Evolutionary conservation across 306 rosid species (phyloP).

Genomic region (Betula pendula): DNA sequence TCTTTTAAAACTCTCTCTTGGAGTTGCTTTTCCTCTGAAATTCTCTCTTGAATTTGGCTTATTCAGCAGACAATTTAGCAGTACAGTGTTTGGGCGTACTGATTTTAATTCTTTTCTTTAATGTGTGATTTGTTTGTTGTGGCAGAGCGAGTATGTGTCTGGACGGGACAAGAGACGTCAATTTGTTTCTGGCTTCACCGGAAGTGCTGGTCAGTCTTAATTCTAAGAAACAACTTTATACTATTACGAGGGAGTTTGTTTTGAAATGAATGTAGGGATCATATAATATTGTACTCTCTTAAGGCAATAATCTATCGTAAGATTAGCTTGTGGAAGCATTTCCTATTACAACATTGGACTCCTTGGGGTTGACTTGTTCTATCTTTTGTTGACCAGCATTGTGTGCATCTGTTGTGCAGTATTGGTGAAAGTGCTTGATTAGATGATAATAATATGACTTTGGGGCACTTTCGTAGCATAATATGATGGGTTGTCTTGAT

Average conservation of each 20-base stretch:
- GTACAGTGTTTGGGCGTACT: too few relatives aligned
- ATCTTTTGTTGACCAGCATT: not conserved
- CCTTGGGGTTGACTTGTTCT: not conserved
- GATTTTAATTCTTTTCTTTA: too few relatives aligned
- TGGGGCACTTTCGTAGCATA: too few relatives aligned
- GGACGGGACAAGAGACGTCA: constrained; percentile 80
- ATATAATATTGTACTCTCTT: not conserved
- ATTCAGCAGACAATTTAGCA: too few relatives aligned
- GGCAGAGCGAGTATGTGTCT: constrained; percentile 98
- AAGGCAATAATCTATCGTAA: not conserved
- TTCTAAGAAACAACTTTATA: not conserved
- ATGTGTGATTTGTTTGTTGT: not conserved
- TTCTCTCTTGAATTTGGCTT: not conserved
- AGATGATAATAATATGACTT: too few relatives aligned
- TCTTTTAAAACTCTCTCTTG: not conserved
- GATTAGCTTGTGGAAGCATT: not conserved
- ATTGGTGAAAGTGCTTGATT: not conserved
- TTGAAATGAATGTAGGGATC: not conserved
- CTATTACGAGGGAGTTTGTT: not conserved
- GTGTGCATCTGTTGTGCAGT: not conserved
- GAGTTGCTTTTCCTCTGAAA: not conserved
- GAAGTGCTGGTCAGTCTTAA: constrained; percentile 83
- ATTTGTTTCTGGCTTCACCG: constrained; percentile 91
- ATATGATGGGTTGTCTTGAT: too few relatives aligned
- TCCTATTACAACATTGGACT: not conserved